Percentiles rank a stretch among this genome's conserved stretches.
phyloP scores from a whole-genome alignment of 805 yeast genomes.

The Candida insectorum region DNA sequence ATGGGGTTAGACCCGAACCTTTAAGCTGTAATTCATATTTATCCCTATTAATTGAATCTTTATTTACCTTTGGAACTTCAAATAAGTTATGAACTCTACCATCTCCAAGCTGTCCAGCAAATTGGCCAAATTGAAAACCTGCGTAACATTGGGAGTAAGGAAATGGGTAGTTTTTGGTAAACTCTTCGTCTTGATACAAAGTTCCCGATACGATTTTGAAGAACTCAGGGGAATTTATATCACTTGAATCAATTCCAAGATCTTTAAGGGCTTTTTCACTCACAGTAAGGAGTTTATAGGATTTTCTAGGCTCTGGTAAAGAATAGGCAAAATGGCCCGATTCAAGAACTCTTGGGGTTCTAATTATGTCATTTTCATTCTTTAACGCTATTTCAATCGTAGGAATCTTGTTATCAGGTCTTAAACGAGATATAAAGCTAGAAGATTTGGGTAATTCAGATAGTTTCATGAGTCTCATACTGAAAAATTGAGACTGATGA shows the following conservation, averaged over 20 bases:
- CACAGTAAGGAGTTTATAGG: conserved; percentile 52
- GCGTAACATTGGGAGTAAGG: conserved; percentile 94
- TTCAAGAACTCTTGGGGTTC: conserved; percentile 36
- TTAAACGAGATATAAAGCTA: conserved; percentile 22
- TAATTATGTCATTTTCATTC: conserved; percentile 27
- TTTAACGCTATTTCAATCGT: conserved; percentile 22
- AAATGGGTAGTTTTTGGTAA: conserved; percentile 34
- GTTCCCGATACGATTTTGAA: conserved; percentile 63
- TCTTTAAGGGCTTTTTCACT: conserved; percentile 60
- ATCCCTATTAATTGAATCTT: conserved; percentile 25
- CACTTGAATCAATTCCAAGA: conserved; percentile 48
- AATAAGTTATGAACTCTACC: conserved; percentile 86
- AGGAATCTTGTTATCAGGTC: conserved; percentile 29
- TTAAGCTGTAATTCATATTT: conserved; percentile 74
- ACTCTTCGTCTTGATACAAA: conserved; percentile 28
- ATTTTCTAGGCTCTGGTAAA: conserved; percentile 58
- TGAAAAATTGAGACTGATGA: too few relatives aligned
- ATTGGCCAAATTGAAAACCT: conserved; percentile 93
- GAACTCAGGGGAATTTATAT: conserved; percentile 42
- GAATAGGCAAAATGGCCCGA: conserved; percentile 74
- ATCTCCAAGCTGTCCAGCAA: conserved; percentile 97
- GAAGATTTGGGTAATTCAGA: conserved; percentile 23
- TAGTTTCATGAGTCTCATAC: not conserved
- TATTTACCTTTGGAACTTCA: conserved; percentile 48
- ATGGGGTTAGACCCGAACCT: conserved; percentile 92